Conservation (phyloP, 2,329 filamentous ascomycete species). For the Cordyceps farinosa region DNA sequence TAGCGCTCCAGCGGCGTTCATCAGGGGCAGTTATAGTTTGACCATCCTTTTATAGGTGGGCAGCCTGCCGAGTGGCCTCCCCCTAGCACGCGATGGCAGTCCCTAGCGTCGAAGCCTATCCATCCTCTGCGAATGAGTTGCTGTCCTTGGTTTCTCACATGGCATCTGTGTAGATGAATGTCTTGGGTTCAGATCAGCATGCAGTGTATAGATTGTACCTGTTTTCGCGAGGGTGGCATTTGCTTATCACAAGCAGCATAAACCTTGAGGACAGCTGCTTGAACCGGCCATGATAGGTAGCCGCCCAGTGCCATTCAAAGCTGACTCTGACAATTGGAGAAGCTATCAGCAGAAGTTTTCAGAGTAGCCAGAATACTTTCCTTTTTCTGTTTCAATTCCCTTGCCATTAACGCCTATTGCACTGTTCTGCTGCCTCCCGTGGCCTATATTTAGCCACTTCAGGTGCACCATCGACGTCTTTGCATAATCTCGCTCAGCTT, state of each 20-base stretch:
- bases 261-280: background rate
- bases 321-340: too few species aligned
- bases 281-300: background rate
- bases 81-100: background rate
- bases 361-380: too few species aligned
- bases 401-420: too few species aligned
- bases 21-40: background rate
- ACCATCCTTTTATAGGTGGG: background rate
- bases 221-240: background rate
- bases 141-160: background rate
- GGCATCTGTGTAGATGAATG: background rate
- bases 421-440: background rate
- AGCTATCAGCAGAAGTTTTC: too few species aligned
- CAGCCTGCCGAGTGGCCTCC: background rate
- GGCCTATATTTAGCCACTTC: background rate
- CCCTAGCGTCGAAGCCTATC: background rate
- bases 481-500: background rate
- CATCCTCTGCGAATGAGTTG: background rate
- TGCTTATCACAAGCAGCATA: background rate
- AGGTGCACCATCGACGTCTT: background rate
- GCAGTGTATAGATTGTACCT: background rate
- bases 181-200: background rate
- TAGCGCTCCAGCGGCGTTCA: background rate
- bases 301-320: too few species aligned
- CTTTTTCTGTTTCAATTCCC: too few species aligned